Conservation (phyloP, 352 stramenopile species). For the Phytophthora cryptogea region DNA sequence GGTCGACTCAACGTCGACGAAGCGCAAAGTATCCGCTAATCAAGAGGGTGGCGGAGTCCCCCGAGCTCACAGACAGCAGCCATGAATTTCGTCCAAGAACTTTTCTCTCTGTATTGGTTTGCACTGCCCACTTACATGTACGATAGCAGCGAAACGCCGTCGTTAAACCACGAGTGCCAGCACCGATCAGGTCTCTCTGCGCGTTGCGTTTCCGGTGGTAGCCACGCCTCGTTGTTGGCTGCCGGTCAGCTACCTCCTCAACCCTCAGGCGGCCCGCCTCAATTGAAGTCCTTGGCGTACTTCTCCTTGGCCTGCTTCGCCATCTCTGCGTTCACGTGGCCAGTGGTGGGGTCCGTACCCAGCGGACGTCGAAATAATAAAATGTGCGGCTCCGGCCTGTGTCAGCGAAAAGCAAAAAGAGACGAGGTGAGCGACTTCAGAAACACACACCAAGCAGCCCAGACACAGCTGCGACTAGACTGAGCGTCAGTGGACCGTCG, state of each 20-base stretch:
- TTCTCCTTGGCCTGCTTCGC: slow-evolving; percentile 96
- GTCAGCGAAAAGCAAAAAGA: slow-evolving; percentile 14
- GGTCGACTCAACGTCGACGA: slow-evolving; percentile 4
- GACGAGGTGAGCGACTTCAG: slow-evolving; percentile 7
- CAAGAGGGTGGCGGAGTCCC: background rate
- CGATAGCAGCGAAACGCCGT: background rate
- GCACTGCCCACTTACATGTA: background rate
- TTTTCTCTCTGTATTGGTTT: slow-evolving; percentile 6
- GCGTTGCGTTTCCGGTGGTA: slow-evolving; percentile 23
- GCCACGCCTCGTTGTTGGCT: slow-evolving; percentile 8
- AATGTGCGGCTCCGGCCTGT: slow-evolving; percentile 98
- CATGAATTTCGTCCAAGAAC: background rate
- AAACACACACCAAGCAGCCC: slow-evolving; percentile 7
- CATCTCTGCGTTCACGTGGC: slow-evolving; percentile 92
- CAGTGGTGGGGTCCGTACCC: slow-evolving; percentile 96
- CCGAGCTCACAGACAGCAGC: background rate
- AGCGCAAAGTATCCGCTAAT: background rate
- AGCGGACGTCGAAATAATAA: slow-evolving; percentile 98
- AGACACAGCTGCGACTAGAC: too few relatives aligned
- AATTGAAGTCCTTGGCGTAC: slow-evolving; percentile 91
- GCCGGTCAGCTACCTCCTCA: background rate
- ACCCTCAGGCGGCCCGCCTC: slow-evolving; percentile 4
- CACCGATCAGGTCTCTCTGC: background rate
- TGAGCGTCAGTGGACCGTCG: background rate
- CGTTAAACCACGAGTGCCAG: slow-evolving; percentile 14